Conservation (phyloP, 257 asterid genomes). For the Craterostigma plantagineum region DNA sequence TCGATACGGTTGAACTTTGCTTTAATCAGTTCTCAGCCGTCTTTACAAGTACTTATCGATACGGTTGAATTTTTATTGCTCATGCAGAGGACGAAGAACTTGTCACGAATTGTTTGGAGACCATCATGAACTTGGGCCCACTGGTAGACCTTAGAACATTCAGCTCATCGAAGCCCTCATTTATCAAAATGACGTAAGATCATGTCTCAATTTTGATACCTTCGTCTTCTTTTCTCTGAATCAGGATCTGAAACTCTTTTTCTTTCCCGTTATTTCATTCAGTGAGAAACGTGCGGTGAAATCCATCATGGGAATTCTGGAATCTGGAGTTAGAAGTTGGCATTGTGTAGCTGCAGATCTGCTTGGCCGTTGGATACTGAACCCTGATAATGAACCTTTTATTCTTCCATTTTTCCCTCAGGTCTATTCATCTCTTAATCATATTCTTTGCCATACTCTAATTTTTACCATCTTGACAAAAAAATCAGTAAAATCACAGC, state of each 20-base stretch:
- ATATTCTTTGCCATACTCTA: background rate
- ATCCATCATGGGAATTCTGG: conserved; percentile 77
- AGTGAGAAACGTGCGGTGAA: conserved; percentile 80
- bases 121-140: conserved; percentile 75
- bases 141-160: conserved; percentile 77
- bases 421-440: conserved; percentile 20
- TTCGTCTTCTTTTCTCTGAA: conserved; percentile 4
- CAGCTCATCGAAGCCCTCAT: conserved; percentile 77
- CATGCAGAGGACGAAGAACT: conserved; percentile 90
- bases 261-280: conserved; percentile 7
- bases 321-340: conserved; percentile 82
- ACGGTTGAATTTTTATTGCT: too few species aligned
- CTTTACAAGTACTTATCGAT: too few species aligned
- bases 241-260: conserved; percentile 8
- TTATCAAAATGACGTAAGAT: conserved; percentile 67
- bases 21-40: too few species aligned
- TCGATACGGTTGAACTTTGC: background rate
- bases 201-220: conserved; percentile 5
- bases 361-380: conserved; percentile 76
- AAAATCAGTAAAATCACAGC: conserved; percentile 22
- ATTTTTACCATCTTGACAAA: conserved; percentile 6
- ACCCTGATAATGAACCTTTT: conserved; percentile 90
- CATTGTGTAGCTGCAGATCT: conserved; percentile 95
- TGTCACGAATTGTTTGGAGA: conserved; percentile 80
- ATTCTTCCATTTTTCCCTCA: conserved; percentile 73